Percentiles rank a stretch among this genome's conserved stretches.
Evolutionary conservation across 768 basidiomycete genomes (phyloP).

Genomic region (Tulasnella sp.): DNA sequence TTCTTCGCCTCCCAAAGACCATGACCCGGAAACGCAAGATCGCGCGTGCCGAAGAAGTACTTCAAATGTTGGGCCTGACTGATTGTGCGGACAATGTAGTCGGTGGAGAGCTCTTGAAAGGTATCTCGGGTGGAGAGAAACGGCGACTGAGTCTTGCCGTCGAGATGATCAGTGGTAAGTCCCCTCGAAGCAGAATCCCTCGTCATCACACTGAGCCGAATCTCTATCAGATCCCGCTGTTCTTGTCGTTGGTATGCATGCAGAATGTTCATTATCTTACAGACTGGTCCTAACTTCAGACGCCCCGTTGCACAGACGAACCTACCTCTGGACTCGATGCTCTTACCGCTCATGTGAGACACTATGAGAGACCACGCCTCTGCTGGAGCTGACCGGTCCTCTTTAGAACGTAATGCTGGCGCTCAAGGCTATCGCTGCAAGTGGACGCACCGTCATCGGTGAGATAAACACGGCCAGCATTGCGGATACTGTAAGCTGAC

Average conservation of each 20-base stretch:
- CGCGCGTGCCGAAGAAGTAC: constrained; percentile 52
- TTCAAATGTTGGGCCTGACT: constrained; percentile 52
- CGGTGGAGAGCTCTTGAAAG: constrained; percentile 50
- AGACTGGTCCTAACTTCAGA: not conserved
- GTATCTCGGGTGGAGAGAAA: constrained; percentile 57
- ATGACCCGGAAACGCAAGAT: constrained; percentile 45
- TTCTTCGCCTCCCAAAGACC: constrained; percentile 46
- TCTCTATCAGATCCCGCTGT: constrained; percentile 48
- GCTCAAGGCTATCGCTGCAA: constrained; percentile 48
- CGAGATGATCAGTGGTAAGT: constrained; percentile 42
- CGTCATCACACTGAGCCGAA: not conserved
- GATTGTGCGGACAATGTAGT: constrained; percentile 54
- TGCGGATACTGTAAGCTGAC: not conserved
- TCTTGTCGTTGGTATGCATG: constrained; percentile 44
- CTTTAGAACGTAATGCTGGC: constrained; percentile 51
- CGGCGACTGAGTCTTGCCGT: constrained; percentile 52
- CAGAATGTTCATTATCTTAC: not conserved
- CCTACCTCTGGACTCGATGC: constrained; percentile 51
- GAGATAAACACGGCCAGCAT: not conserved
- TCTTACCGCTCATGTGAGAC: constrained; percentile 45
- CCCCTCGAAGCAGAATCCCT: not conserved
- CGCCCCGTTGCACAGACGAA: constrained; percentile 28
- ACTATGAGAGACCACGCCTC: not conserved
- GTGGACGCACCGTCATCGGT: constrained; percentile 51
- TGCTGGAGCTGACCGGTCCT: not conserved